Evolutionary conservation across 2,329 filamentous ascomycete genomes (phyloP), one percentile per base, ranked within the genome.

Genomic region (Aspergillus pseudoglaucus): DNA sequence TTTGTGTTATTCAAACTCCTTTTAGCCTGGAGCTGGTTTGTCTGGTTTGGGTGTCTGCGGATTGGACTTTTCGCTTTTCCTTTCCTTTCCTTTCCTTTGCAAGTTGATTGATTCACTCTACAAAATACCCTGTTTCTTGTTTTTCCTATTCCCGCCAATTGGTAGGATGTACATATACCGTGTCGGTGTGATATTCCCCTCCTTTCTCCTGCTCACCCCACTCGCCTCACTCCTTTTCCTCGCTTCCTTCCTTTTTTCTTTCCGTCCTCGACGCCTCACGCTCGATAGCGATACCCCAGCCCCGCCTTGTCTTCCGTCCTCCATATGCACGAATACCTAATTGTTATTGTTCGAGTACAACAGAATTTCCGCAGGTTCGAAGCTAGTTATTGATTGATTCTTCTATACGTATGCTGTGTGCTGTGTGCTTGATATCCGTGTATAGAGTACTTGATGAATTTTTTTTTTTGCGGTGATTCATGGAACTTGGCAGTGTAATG

Each of bases 221-320:
- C 25, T 10, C 25, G 5, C 10, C 10, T 12, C 25, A 30, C 9
- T 12, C 10, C 10, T 30, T 30, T 10, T 50, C 39, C 42, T 32
- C 32, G n/a, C 27, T 40, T 17, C 45, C 33, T 23, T 49, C 30
- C 41, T 38, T 42, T 52, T 18, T 42, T 50, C 49, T 51, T 49
- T 53, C 57, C 50, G 59, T 53, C 53, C 60, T 61, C 60, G 60
- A 57, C 53, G 50, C 47, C 54, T 50, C 54, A 56, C 51, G 55
- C 61, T 64, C 50, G 61, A 65, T 66, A 60, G 58, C 63, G 62
- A 65, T 66, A 60, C 59, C 63, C 63, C 60, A 35, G 44, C 53
- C 45, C 50, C 57, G 47, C 53, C 51, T 46, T 53, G 50, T 42
- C 47, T n/a, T 44, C 35, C 43, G 10, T 47, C 50, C 44, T 45